Percentiles rank a stretch among this genome's conserved stretches.
phyloP scores from a whole-genome alignment of 257 asterid species.

The Solanum raphanifolium region DNA sequence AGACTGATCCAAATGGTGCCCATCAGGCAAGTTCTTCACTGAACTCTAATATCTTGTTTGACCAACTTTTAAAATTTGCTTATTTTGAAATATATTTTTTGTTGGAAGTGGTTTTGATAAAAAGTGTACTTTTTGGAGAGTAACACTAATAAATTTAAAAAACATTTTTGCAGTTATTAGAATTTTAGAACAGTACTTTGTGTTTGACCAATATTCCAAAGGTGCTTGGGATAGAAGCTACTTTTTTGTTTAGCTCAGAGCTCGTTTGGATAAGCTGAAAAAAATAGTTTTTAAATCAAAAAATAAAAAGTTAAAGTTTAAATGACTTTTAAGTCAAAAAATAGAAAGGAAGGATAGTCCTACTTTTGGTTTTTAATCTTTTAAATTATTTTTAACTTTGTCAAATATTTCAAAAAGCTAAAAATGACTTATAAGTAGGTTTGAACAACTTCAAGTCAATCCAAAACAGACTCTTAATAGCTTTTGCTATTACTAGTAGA shows the following conservation, averaged over 20 bases:
- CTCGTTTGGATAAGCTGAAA: too few species aligned
- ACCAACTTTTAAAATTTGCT: neutral
- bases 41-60: neutral
- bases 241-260: neutral
- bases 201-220: neutral
- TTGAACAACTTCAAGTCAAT: rapidly evolving
- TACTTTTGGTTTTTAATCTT: too few species aligned
- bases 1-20: slow-evolving; percentile 65
- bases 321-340: too few species aligned
- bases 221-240: neutral
- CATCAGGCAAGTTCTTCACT: slow-evolving; percentile 48
- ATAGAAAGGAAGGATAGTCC: rapidly evolving
- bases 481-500: neutral
- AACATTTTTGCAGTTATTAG: neutral
- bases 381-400: too few species aligned
- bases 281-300: too few species aligned
- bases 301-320: too few species aligned
- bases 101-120: neutral
- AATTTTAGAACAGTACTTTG: neutral
- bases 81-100: neutral
- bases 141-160: neutral
- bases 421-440: too few species aligned
- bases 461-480: neutral
- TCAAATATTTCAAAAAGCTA: too few species aligned
- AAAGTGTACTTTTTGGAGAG: neutral